These are phyloP conservation scores for Exophiala viscosa DNA, from an alignment of 2,329 filamentous ascomycete species.

Conservation along the genomic window DNA sequence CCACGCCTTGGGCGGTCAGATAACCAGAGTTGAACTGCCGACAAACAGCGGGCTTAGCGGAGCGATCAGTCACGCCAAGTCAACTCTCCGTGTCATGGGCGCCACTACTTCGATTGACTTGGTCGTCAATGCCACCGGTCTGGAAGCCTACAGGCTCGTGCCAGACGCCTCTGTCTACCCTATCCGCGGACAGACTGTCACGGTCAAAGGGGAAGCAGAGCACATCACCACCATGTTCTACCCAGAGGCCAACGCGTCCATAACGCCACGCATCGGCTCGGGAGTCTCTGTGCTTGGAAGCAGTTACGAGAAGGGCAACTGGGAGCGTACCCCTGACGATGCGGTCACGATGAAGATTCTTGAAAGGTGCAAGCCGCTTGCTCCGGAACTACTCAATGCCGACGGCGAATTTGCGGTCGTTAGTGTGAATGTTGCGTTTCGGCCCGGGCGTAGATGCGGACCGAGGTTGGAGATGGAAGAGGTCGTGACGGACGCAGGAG, in stretches of 20 bases:
- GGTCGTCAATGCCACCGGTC: constrained; percentile 1
- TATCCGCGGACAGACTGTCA: constrained; percentile 4
- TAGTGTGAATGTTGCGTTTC: constrained; percentile 2
- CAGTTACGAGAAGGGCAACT: neutral
- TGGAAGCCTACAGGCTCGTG: neutral
- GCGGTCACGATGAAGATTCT: neutral
- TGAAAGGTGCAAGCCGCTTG: neutral
- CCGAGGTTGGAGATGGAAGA: constrained; percentile 2
- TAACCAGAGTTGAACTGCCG: neutral
- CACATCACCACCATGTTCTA: constrained; percentile 6
- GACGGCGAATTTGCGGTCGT: constrained; percentile 3
- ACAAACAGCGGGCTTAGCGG: neutral
- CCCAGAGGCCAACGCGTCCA: neutral
- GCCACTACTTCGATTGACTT: neutral
- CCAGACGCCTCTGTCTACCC: neutral
- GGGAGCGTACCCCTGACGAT: neutral
- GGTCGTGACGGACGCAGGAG: neutral
- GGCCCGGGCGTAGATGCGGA: neutral
- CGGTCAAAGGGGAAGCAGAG: neutral
- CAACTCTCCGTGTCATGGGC: neutral
- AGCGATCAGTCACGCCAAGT: neutral
- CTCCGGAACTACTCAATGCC: constrained; percentile 1
- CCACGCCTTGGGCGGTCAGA: neutral
- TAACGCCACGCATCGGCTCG: constrained; percentile 1
- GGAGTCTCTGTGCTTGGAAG: neutral